Conservation (phyloP, 371 early-diverging fungal genomes). For the Smittium culicis region DNA sequence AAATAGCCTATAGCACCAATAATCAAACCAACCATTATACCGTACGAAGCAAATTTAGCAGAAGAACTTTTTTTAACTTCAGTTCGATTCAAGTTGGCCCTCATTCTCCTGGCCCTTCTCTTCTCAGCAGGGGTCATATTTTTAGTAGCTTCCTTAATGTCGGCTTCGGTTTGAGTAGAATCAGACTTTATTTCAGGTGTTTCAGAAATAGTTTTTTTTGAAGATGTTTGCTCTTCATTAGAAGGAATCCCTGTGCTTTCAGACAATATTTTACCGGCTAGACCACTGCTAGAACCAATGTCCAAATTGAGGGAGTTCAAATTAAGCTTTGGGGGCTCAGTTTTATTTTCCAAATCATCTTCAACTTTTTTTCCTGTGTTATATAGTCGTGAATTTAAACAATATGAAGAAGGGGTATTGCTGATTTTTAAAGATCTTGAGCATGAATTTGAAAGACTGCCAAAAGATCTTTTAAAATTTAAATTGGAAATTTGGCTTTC, state of each 20-base stretch:
- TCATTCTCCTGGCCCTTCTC: conserved; percentile 29
- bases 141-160: conserved; percentile 6
- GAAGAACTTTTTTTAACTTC: background rate
- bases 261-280: background rate
- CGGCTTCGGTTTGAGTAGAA: conserved; percentile 10
- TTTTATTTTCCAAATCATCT: too few species aligned
- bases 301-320: too few species aligned
- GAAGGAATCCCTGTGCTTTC: background rate
- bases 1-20: conserved; percentile 30
- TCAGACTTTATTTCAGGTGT: background rate
- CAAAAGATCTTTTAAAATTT: too few species aligned
- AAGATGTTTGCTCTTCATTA: background rate
- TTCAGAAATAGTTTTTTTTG: too few species aligned
- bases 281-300: background rate
- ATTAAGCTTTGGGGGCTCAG: too few species aligned
- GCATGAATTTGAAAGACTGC: too few species aligned
- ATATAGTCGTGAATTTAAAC: too few species aligned
- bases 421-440: too few species aligned
- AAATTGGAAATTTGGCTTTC: too few species aligned
- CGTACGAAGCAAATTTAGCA: conserved; percentile 3
- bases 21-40: conserved; percentile 25
- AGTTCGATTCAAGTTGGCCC: conserved; percentile 23
- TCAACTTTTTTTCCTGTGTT: too few species aligned
- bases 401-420: too few species aligned
- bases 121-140: conserved; percentile 24